A percentile compares a stretch with the other conserved stretches of the same genome.
Evolutionary conservation across 441 rosid genomes (phyloP).

Genomic region (Melastoma candidum): DNA sequence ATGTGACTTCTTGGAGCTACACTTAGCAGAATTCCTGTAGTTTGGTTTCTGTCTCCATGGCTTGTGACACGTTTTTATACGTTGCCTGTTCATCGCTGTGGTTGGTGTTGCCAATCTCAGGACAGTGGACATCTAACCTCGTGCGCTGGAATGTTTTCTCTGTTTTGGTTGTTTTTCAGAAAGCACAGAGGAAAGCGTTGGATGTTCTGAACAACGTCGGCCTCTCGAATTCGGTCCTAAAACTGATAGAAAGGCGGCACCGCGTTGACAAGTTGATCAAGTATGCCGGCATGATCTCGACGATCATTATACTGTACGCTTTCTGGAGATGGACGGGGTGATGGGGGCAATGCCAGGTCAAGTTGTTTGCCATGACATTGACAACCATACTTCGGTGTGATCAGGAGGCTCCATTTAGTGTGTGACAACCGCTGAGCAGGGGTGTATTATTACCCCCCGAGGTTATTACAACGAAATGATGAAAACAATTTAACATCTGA

Average conservation of each 20-base stretch:
- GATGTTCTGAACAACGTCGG: conserved; percentile 93
- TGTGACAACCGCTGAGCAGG: no score
- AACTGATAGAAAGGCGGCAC: conserved; percentile 88
- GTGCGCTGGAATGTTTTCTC: background rate
- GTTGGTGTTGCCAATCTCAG: no score
- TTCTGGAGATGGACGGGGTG: conserved; percentile 60
- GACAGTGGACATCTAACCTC: background rate
- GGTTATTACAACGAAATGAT: no score
- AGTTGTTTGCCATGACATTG: background rate
- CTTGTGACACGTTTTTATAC: no score
- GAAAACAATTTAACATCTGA: no score
- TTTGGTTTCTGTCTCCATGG: no score
- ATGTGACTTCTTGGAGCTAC: no score
- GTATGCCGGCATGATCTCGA: conserved; percentile 65
- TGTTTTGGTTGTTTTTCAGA: conserved; percentile 26
- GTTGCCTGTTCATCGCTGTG: no score
- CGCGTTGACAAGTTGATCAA: conserved; percentile 89
- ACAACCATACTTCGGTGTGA: no score
- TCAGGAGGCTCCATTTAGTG: no score
- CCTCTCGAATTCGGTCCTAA: conserved; percentile 79
- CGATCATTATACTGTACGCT: conserved; percentile 46
- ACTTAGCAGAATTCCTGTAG: no score
- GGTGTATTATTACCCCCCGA: no score
- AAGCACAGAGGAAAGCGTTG: conserved; percentile 88
- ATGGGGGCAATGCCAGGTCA: conserved; percentile 8